Base-by-base conservation (phyloP, 768 basidiomycete genomes). In the Lenzites betulinus region DNA sequence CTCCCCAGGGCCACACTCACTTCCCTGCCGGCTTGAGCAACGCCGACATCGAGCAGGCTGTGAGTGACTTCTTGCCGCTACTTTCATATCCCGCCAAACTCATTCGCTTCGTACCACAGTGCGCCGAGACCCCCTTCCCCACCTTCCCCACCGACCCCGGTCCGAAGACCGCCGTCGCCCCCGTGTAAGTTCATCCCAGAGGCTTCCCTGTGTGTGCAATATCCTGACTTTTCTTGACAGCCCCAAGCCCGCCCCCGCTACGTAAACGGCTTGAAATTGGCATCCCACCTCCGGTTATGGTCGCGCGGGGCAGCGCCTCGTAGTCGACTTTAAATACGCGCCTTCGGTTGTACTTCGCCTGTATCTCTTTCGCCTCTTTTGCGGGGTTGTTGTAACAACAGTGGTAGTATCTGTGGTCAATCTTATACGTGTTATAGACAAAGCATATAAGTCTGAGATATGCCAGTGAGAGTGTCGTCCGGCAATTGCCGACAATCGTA, bases 131-230 rank as follows among this genome's bases (percentile, higher is more conserved):
- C 16, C 62, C 65, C 3, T 66, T 66, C 65, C 65, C 65, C 16
- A 63, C 54, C 1, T 54, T 66, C 33, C 33, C 62, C 22, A 63
- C 65, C 20, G 54, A 66, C 35, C 70, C 73, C 28, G 76, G 75
- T 54, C 69, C 74, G 52, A 62, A 54, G 18, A 71, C 68, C 39
- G 64, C 72, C 33, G 67, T 74, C 18, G 60, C 70, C 20, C 66
- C 73, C 30, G 70, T 73, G 69, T 73, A 70, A 69, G 72, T 61
- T 1, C n/a, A 47, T 47, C 15, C 8, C 7, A 42, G 15, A 33
- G 30, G 11, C 30, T 38, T 23, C 12, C 4, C 20, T 9, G 3
- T 7, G 16, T 30, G 8, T 6, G 39, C 7, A 9, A 15, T 15
- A 12, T 6, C 6, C 47, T 56, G 25, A 56, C 36, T 39, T 12